A percentile compares a stretch with the other conserved stretches of the same genome.
Conservation (phyloP, 163 green algal species). For the Prototheca stagnorum region DNA sequence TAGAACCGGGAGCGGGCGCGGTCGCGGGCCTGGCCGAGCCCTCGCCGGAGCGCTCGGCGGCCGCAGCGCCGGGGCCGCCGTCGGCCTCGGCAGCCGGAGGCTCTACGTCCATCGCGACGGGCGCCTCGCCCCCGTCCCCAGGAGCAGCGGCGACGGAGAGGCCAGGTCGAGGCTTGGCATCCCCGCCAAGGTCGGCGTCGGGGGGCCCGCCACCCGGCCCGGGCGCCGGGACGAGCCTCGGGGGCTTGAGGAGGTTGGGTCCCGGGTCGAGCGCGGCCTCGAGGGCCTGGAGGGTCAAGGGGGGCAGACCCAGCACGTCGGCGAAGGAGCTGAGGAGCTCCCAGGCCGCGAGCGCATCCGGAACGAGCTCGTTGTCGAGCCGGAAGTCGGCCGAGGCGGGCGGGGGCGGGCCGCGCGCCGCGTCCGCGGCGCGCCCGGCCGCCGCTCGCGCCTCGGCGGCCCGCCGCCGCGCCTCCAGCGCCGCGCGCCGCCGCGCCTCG, state of each 20-base stretch:
- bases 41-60: no score
- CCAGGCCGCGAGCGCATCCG: slow-evolving; percentile 40
- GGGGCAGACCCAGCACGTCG: slow-evolving; percentile 31
- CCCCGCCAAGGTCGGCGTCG: no score
- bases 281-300: slow-evolving; percentile 31
- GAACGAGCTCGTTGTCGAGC: slow-evolving; percentile 22
- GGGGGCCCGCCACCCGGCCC: no score
- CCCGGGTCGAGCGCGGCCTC: slow-evolving; percentile 42
- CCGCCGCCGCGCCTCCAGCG: slow-evolving; percentile 9
- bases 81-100: no score
- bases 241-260: slow-evolving; percentile 15
- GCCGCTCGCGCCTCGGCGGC: slow-evolving; percentile 1
- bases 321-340: slow-evolving; percentile 38
- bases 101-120: no score
- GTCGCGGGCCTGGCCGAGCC: no score
- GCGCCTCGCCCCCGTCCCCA: no score
- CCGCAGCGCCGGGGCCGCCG: no score
- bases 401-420: slow-evolving; percentile 25
- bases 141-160: no score
- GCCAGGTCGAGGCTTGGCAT: no score
- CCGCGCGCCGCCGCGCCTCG: slow-evolving; percentile 3
- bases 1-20: no score
- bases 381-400: slow-evolving; percentile 15
- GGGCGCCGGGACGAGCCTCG: no score
- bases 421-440: slow-evolving; percentile 17